Conservation (phyloP, 2,329 filamentous ascomycete species). For the Colletotrichum paranaense region DNA sequence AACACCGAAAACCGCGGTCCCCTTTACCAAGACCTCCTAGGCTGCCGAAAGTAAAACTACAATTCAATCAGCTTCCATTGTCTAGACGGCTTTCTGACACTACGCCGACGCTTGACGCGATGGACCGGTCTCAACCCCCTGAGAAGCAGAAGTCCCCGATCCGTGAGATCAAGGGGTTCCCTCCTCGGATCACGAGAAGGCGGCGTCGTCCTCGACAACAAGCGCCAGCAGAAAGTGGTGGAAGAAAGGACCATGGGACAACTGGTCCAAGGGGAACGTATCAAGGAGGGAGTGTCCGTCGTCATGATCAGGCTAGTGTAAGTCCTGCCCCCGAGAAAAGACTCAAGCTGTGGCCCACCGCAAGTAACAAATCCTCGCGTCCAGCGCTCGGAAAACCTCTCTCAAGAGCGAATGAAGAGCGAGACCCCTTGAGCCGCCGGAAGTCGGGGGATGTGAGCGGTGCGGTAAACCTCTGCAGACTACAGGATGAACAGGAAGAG, state of each 20-base stretch:
- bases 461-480: background rate
- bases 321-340: background rate
- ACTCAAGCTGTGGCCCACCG: conserved; percentile 13
- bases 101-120: background rate
- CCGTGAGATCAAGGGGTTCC: background rate
- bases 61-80: background rate
- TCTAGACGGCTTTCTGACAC: background rate
- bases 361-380: background rate
- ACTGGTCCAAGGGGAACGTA: background rate
- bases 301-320: background rate
- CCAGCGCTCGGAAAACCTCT: conserved; percentile 8
- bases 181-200: background rate
- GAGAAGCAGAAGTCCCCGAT: background rate
- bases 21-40: background rate
- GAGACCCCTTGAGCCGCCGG: background rate
- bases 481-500: conserved; percentile 11
- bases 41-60: background rate
- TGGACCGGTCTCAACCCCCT: no score
- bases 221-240: background rate
- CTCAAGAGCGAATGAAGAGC: background rate
- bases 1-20: background rate
- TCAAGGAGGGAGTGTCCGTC: background rate
- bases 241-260: background rate
- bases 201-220: no score
- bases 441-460: conserved; percentile 1